A percentile compares a stretch with the other conserved stretches of the same genome.
phyloP scores from a whole-genome alignment of 441 rosid genomes.

The Melastoma candidum region DNA sequence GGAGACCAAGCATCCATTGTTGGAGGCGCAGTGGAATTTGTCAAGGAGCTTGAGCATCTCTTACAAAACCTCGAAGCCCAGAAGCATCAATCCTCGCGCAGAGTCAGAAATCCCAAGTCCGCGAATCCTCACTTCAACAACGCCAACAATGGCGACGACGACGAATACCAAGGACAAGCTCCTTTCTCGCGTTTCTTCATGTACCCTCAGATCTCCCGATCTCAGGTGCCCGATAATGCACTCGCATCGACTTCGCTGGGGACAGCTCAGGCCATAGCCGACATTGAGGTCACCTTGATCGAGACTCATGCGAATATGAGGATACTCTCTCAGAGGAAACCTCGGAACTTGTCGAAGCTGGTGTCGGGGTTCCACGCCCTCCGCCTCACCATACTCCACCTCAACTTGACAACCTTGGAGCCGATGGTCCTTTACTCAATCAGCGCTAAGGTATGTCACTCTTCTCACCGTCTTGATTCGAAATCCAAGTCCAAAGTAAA shows the following conservation, averaged over 20 bases:
- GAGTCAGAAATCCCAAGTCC: neutral
- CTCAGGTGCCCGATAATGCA: constrained; percentile 34
- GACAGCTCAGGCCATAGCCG: constrained; percentile 35
- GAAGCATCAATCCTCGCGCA: constrained; percentile 32
- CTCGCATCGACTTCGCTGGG: constrained; percentile 23
- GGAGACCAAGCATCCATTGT: constrained; percentile 91
- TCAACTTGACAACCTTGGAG: constrained; percentile 52
- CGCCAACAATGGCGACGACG: constrained; percentile 4
- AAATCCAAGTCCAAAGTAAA: too few species aligned
- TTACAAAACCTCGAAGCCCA: constrained; percentile 59
- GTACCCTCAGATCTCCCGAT: constrained; percentile 42
- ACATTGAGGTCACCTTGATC: constrained; percentile 71
- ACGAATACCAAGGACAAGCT: constrained; percentile 9
- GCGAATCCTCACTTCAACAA: constrained; percentile 1
- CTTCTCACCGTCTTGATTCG: too few species aligned
- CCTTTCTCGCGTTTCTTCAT: constrained; percentile 45
- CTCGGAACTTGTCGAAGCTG: constrained; percentile 45
- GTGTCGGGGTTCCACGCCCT: constrained; percentile 59
- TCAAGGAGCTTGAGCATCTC: constrained; percentile 76
- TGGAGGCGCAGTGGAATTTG: constrained; percentile 81
- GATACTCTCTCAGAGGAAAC: constrained; percentile 46
- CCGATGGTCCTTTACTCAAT: constrained; percentile 62
- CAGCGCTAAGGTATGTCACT: constrained; percentile 60
- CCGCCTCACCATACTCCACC: constrained; percentile 68
- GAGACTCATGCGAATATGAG: constrained; percentile 77